Evolutionary conservation across 2,329 filamentous ascomycete species (phyloP).

Genomic region (Ophiobolus disseminans): DNA sequence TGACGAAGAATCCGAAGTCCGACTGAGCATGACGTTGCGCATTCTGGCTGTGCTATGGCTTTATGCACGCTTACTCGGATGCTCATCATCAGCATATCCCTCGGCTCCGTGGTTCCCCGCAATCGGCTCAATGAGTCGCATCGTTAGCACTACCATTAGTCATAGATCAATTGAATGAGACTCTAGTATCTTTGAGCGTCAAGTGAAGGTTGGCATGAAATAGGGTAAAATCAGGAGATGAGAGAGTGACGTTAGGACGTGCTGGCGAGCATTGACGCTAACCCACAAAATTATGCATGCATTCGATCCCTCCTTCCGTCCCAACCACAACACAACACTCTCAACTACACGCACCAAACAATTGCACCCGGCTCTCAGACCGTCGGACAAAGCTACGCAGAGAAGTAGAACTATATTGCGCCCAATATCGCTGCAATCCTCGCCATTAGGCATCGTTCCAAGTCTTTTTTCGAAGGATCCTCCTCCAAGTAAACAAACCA

Average conservation of each 20-base stretch:
- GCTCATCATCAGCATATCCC: background rate
- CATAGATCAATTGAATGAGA: background rate
- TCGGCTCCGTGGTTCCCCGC: background rate
- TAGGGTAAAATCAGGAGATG: background rate
- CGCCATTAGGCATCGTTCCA: too few species aligned
- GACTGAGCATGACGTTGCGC: background rate
- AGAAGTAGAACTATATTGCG: too few species aligned
- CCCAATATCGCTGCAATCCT: too few species aligned
- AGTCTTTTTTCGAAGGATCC: too few species aligned
- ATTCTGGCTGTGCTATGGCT: background rate
- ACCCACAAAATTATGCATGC: too few species aligned
- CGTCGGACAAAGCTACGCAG: too few species aligned
- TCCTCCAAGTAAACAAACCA: too few species aligned
- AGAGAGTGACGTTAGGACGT: too few species aligned
- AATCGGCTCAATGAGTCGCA: background rate
- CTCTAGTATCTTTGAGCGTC: background rate
- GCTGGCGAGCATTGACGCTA: too few species aligned
- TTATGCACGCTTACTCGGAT: conserved; percentile 10
- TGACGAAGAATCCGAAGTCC: background rate
- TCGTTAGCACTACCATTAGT: background rate
- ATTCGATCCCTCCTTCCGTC: background rate
- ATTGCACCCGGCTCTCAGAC: too few species aligned
- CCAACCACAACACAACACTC: too few species aligned
- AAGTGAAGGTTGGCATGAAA: background rate
- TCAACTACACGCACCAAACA: too few species aligned